Percentiles rank a stretch among this genome's conserved stretches.
These are phyloP conservation scores for Bipolaris zeicola DNA, from an alignment of 2,329 filamentous ascomycete species.

Conservation along the genomic window DNA sequence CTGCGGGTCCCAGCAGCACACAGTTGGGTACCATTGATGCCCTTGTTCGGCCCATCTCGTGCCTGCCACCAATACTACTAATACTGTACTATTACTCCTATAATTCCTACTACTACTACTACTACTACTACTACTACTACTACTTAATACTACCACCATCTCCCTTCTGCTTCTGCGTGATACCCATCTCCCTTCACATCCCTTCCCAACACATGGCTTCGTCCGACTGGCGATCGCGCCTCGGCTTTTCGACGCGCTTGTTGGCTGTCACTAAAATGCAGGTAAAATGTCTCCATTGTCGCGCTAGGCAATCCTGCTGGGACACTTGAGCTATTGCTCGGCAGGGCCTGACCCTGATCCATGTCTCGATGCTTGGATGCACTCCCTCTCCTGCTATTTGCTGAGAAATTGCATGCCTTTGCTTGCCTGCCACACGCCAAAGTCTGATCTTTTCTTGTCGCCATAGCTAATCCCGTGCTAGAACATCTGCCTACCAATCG, in stretches of 20 bases:
- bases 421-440: not conserved
- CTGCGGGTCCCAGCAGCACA: constrained; percentile 8
- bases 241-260: constrained; percentile 55
- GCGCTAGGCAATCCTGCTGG: constrained; percentile 9
- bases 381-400: constrained; percentile 1
- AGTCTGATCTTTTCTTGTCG: not conserved
- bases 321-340: not conserved
- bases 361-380: constrained; percentile 3
- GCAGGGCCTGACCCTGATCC: constrained; percentile 5
- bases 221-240: constrained; percentile 48
- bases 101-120: not conserved
- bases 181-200: not conserved
- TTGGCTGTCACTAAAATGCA: constrained; percentile 56
- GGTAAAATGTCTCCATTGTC: constrained; percentile 37
- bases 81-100: too few relatives aligned
- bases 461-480: constrained; percentile 34
- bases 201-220: constrained; percentile 26
- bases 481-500: constrained; percentile 56
- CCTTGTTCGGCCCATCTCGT: constrained; percentile 11
- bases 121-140: not conserved
- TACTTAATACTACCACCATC: not conserved
- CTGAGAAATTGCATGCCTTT: not conserved
- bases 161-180: constrained; percentile 1
- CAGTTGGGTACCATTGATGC: constrained; percentile 11
- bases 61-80: constrained; percentile 2